Evolutionary conservation across 257 asterid genomes (phyloP).

Genomic region (Jasminum sambac): DNA sequence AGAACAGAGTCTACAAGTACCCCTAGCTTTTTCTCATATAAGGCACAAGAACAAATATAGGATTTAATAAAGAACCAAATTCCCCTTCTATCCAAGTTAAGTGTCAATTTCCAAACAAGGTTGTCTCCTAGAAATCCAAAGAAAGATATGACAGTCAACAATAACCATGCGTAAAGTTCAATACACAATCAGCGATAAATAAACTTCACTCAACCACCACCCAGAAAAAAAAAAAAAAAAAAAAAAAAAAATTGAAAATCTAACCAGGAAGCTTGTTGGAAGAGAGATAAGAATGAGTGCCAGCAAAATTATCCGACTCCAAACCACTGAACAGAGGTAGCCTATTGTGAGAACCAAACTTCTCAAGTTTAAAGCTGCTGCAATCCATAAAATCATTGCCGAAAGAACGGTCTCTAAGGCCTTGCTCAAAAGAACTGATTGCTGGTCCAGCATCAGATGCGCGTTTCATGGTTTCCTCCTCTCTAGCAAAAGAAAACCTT

Average conservation of each 20-base stretch:
- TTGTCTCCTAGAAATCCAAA: slow-evolving; percentile 1
- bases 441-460: slow-evolving; percentile 46
- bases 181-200: neutral
- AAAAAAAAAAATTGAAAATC: slow-evolving; percentile 20
- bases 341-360: slow-evolving; percentile 45
- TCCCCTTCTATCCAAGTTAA: neutral
- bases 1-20: neutral
- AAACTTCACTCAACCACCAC: neutral
- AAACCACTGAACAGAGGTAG: slow-evolving; percentile 45
- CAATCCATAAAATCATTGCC: slow-evolving; percentile 44
- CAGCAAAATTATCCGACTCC: slow-evolving; percentile 49
- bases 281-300: slow-evolving; percentile 46
- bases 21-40: neutral
- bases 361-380: slow-evolving; percentile 48
- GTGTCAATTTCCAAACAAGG: slow-evolving; percentile 17
- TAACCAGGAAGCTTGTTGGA: slow-evolving; percentile 67
- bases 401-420: slow-evolving; percentile 42
- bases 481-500: slow-evolving; percentile 95
- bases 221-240: no score
- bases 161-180: neutral
- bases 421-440: slow-evolving; percentile 40
- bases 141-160: neutral
- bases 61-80: neutral
- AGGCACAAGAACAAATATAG: neutral
- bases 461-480: slow-evolving; percentile 47